Evolutionary conservation across 2,329 filamentous ascomycete genomes (phyloP).

Genomic region (Massarina eburnea): DNA sequence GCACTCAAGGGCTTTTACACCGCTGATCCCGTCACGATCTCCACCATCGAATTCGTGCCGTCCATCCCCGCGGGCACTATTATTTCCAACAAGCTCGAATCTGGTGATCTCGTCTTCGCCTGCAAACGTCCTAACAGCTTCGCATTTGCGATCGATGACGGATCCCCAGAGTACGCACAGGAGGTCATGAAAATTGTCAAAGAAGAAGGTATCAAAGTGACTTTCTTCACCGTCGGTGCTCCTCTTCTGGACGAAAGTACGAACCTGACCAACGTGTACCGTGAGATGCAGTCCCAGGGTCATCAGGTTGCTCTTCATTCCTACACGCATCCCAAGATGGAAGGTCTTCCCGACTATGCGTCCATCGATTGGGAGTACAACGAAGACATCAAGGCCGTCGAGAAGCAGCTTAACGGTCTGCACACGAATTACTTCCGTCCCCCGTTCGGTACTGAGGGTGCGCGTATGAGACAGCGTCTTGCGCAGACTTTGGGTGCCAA

Average conservation of each 20-base stretch:
- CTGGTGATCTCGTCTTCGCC: constrained; percentile 61
- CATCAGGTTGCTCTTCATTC: constrained; percentile 71
- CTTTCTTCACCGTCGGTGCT: constrained; percentile 70
- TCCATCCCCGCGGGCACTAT: constrained; percentile 54
- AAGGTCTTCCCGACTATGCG: constrained; percentile 55
- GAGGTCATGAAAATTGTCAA: constrained; percentile 63
- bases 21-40: constrained; percentile 52
- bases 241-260: constrained; percentile 61
- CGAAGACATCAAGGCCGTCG: constrained; percentile 58
- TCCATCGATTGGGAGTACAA: constrained; percentile 65
- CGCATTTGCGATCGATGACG: constrained; percentile 73
- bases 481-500: constrained; percentile 50
- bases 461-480: constrained; percentile 65
- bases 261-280: constrained; percentile 65
- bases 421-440: constrained; percentile 64
- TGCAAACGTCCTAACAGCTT: constrained; percentile 71
- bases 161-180: constrained; percentile 60
- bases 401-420: constrained; percentile 38
- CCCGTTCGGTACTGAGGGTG: constrained; percentile 69
- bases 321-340: constrained; percentile 69
- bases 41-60: constrained; percentile 62
- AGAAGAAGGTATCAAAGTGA: constrained; percentile 64
- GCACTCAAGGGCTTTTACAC: constrained; percentile 67
- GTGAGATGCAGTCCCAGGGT: constrained; percentile 61
- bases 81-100: constrained; percentile 62